Conservation (phyloP, 805 yeast species). For the Saccharomycopsis babjevae region DNA sequence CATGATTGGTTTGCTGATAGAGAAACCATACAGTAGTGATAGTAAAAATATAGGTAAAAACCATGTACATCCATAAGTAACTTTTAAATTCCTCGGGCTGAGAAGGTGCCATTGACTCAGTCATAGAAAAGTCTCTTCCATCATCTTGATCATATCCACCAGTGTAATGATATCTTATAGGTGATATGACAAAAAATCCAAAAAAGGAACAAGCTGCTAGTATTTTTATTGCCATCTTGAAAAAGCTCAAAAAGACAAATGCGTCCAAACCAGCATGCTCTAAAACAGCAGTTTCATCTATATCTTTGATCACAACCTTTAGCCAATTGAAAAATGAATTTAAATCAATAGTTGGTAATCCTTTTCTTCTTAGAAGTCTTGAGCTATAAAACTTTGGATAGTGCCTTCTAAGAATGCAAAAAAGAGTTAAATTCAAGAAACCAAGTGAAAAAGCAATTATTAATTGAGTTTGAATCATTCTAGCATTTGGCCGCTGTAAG, state of each 20-base stretch:
- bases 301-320: conserved; percentile 41
- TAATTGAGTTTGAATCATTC: conserved; percentile 72
- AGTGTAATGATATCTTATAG: conserved; percentile 72
- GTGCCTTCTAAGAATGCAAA: conserved; percentile 58
- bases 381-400: conserved; percentile 85
- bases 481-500: conserved; percentile 23
- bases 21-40: conserved; percentile 48
- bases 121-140: conserved; percentile 20
- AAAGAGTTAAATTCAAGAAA: conserved; percentile 50
- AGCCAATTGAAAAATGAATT: conserved; percentile 73
- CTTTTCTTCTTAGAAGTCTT: conserved; percentile 38
- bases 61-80: conserved; percentile 77
- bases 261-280: conserved; percentile 94
- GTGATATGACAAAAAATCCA: conserved; percentile 70
- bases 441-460: conserved; percentile 64
- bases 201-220: conserved; percentile 54
- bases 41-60: conserved; percentile 82
- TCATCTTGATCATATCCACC: conserved; percentile 65
- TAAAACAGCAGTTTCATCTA: conserved; percentile 66
- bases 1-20: conserved; percentile 58
- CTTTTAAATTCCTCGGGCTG: conserved; percentile 23
- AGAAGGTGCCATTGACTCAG: not conserved
- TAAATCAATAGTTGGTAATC: conserved; percentile 49
- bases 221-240: conserved; percentile 74
- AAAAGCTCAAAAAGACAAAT: conserved; percentile 81